Conservation (phyloP, 805 yeast species). For the Wickerhamiella nectarea region DNA sequence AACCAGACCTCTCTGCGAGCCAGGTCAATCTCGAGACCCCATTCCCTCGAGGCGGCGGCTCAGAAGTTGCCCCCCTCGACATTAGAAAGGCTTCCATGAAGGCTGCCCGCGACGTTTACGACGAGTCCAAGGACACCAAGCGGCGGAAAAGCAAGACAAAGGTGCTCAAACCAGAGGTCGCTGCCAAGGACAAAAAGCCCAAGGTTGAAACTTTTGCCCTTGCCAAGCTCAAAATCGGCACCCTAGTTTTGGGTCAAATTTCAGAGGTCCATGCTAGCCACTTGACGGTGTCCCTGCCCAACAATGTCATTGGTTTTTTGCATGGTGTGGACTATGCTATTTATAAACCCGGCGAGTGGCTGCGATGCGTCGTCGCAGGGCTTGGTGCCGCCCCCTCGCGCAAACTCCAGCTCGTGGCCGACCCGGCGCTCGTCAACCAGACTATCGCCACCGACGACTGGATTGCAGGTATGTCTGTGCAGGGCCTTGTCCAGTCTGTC, state of each 20-base stretch:
- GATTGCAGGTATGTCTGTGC: slow-evolving; percentile 47
- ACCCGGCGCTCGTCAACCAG: slow-evolving; percentile 59
- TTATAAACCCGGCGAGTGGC: slow-evolving; percentile 70
- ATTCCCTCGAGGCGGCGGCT: slow-evolving; percentile 90
- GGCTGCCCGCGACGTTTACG: slow-evolving; percentile 66
- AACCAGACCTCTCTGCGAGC: slow-evolving; percentile 2
- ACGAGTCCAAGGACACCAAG: slow-evolving; percentile 18
- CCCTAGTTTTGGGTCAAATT: slow-evolving; percentile 66
- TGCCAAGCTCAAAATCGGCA: slow-evolving; percentile 54
- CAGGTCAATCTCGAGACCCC: slow-evolving; percentile 32
- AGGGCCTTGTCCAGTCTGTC: slow-evolving; percentile 59
- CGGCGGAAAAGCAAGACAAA: slow-evolving; percentile 27
- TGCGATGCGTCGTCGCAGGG: slow-evolving; percentile 64
- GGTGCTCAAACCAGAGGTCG: slow-evolving; percentile 15
- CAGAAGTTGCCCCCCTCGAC: slow-evolving; percentile 72
- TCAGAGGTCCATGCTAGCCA: slow-evolving; percentile 46
- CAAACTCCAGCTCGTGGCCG: slow-evolving; percentile 37
- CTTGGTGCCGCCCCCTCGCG: slow-evolving; percentile 29
- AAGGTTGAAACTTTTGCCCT: slow-evolving; percentile 49
- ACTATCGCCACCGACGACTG: slow-evolving; percentile 44
- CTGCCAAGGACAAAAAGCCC: slow-evolving; percentile 19
- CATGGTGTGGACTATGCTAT: slow-evolving; percentile 19
- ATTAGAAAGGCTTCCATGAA: slow-evolving; percentile 85
- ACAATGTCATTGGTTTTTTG: slow-evolving; percentile 57
- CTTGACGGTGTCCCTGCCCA: slow-evolving; percentile 59